Conservation (phyloP, 352 stramenopile genomes). For the Phytophthora podocarpi region DNA sequence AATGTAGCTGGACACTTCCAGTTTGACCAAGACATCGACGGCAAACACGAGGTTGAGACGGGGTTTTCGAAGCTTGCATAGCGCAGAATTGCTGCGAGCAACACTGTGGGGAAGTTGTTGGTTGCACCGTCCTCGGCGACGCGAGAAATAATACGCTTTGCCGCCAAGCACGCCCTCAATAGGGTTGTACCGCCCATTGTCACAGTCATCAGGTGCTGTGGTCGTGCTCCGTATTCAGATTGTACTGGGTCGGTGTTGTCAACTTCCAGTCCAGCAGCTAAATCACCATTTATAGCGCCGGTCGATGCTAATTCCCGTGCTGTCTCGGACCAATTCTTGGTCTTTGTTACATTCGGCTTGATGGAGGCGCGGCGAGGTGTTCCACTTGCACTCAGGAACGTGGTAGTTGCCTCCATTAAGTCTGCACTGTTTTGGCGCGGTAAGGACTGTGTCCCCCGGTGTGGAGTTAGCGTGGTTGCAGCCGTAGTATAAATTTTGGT, state of each 20-base stretch:
- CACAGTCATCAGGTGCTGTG: slow-evolving; percentile 5
- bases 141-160: slow-evolving; percentile 51
- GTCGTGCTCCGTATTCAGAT: slow-evolving; percentile 5
- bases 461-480: neutral
- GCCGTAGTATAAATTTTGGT: neutral
- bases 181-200: slow-evolving; percentile 30
- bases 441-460: neutral
- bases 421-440: slow-evolving; percentile 3
- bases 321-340: slow-evolving; percentile 5
- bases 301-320: neutral
- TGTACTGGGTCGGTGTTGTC: neutral
- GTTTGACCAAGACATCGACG: neutral
- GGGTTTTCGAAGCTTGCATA: slow-evolving; percentile 41
- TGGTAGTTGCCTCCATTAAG: neutral
- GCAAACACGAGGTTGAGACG: slow-evolving; percentile 3
- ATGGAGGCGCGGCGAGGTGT: neutral
- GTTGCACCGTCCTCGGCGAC: slow-evolving; percentile 37
- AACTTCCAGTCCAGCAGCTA: neutral
- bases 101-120: slow-evolving; percentile 39
- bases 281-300: neutral
- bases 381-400: neutral
- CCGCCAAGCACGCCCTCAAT: slow-evolving; percentile 28
- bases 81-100: slow-evolving; percentile 51
- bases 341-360: neutral
- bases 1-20: slow-evolving; percentile 49